phyloP scores from a whole-genome alignment of 768 basidiomycete genomes.

The Suillus weaverae region DNA sequence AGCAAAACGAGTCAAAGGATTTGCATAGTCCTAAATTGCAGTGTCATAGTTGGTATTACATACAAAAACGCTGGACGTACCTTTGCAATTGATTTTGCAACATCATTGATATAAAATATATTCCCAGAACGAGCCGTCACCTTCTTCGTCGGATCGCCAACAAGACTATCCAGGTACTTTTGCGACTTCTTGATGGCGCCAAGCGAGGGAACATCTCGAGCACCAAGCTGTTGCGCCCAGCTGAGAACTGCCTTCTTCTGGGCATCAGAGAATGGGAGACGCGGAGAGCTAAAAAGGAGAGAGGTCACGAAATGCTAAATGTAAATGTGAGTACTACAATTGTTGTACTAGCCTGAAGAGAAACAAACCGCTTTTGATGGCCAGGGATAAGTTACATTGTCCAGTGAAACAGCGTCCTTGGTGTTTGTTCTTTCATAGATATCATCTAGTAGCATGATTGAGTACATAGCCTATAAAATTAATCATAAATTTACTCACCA shows the following conservation, averaged over 20 bases:
- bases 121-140: constrained; percentile 19
- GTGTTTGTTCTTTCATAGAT: background rate
- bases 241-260: constrained; percentile 30
- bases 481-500: background rate
- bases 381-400: constrained; percentile 8
- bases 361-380: constrained; percentile 7
- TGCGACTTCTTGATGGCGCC: constrained; percentile 24
- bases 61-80: constrained; percentile 11
- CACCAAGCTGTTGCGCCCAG: constrained; percentile 31
- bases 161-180: constrained; percentile 12
- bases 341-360: constrained; percentile 10
- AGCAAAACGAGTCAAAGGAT: constrained; percentile 17
- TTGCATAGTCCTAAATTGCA: constrained; percentile 24
- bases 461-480: background rate
- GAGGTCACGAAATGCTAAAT: constrained; percentile 29
- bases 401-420: constrained; percentile 34
- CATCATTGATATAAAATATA: constrained; percentile 30
- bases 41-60: background rate
- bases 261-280: background rate
- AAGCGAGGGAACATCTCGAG: constrained; percentile 26
- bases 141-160: constrained; percentile 28
- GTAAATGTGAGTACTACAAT: background rate
- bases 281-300: constrained; percentile 33
- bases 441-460: background rate
- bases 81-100: constrained; percentile 19